phyloP scores from a whole-genome alignment of 768 basidiomycete genomes.

The Cystobasidium ongulense region DNA sequence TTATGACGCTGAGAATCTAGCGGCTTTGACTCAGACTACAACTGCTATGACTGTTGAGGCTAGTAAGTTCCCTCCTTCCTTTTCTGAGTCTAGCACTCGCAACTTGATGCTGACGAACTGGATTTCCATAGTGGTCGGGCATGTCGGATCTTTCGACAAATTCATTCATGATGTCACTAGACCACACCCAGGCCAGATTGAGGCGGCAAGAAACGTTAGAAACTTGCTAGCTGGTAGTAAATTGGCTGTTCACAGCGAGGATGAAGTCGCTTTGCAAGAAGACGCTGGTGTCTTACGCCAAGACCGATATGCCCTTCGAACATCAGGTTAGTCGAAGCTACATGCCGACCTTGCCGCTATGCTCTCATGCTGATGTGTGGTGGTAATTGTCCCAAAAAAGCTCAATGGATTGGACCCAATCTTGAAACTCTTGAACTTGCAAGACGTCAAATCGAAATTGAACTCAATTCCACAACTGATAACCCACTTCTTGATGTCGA shows the following conservation, averaged over 20 bases:
- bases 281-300: conserved; percentile 69
- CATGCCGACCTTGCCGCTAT: not conserved
- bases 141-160: conserved; percentile 43
- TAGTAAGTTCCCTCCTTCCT: not conserved
- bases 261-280: conserved; percentile 63
- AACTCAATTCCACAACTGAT: conserved; percentile 82
- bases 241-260: conserved; percentile 62
- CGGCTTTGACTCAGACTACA: conserved; percentile 54
- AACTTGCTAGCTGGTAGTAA: conserved; percentile 61
- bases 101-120: not conserved
- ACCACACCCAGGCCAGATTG: conserved; percentile 78
- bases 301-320: conserved; percentile 58
- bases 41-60: conserved; percentile 81
- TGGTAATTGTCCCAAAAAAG: conserved; percentile 50
- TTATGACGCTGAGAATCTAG: conserved; percentile 55
- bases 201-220: conserved; percentile 63
- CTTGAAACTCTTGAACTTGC: conserved; percentile 68
- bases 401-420: conserved; percentile 80
- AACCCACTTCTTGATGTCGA: conserved; percentile 72
- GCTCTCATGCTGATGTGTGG: not conserved
- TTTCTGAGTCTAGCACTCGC: not conserved
- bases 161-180: conserved; percentile 67
- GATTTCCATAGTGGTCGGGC: conserved; percentile 53
- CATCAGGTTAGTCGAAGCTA: conserved; percentile 11
- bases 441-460: conserved; percentile 58